Percentiles rank a stretch among this genome's conserved stretches.
Evolutionary conservation across 768 basidiomycete species (phyloP).

Genomic region (Russula earlei): DNA sequence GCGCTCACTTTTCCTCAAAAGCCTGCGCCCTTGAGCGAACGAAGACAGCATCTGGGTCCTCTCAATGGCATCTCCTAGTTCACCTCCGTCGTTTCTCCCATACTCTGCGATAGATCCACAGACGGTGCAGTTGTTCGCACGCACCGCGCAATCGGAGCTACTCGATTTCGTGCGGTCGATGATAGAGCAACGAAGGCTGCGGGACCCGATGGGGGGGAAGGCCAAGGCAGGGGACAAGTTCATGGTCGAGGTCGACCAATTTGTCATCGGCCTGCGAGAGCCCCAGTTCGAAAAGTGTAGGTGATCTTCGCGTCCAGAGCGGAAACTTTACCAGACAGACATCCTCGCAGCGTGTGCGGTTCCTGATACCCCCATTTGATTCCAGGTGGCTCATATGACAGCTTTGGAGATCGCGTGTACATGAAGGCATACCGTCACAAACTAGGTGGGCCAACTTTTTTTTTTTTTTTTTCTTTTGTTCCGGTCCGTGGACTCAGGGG

Average conservation of each 20-base stretch:
- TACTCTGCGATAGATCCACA: slow-evolving; percentile 9
- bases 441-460: slow-evolving; percentile 8
- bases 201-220: slow-evolving; percentile 15
- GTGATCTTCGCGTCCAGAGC: slow-evolving; percentile 4
- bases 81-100: slow-evolving; percentile 8
- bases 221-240: slow-evolving; percentile 14
- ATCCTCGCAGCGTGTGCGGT: slow-evolving; percentile 4
- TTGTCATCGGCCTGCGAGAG: slow-evolving; percentile 16
- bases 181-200: slow-evolving; percentile 17
- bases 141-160: slow-evolving; percentile 9
- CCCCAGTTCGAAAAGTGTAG: slow-evolving; percentile 17
- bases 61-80: slow-evolving; percentile 14
- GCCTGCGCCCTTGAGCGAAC: slow-evolving; percentile 7
- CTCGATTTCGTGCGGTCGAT: slow-evolving; percentile 18
- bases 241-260: slow-evolving; percentile 18
- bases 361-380: slow-evolving; percentile 1
- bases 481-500: slow-evolving; percentile 15
- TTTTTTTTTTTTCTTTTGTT: not conserved
- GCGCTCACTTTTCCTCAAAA: slow-evolving; percentile 16
- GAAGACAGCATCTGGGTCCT: not conserved
- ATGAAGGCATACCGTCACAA: slow-evolving; percentile 18
- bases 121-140: slow-evolving; percentile 10
- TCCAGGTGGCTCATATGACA: slow-evolving; percentile 15
- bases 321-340: slow-evolving; percentile 5
- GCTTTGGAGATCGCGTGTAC: slow-evolving; percentile 18